phyloP scores from a whole-genome alignment of 176 grass and related monocot genomes.

The Urochloa ruziziensis region DNA sequence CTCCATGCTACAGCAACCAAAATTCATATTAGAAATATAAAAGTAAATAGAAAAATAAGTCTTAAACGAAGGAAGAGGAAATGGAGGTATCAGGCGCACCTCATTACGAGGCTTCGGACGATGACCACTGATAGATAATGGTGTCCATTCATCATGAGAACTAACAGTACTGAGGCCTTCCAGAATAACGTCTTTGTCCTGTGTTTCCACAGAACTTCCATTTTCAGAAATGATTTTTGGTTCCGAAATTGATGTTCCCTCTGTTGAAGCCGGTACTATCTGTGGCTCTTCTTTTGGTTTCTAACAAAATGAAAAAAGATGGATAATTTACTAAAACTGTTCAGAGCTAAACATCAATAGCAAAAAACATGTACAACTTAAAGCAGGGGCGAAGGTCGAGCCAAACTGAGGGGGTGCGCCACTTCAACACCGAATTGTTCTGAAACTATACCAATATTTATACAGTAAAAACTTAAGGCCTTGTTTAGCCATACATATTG shows the following conservation, averaged over 20 bases:
- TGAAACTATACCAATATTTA: too few relatives aligned
- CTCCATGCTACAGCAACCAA: constrained; percentile 78
- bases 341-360: neutral
- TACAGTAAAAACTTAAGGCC: too few relatives aligned
- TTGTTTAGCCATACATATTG: too few relatives aligned
- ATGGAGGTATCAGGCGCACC: constrained; percentile 41
- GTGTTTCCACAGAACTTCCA: constrained; percentile 57
- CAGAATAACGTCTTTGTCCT: constrained; percentile 92
- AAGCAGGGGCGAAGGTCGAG: too few relatives aligned
- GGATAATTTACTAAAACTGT: constrained; percentile 3
- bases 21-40: constrained; percentile 32
- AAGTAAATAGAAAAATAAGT: constrained; percentile 19
- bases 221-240: constrained; percentile 94
- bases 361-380: too few relatives aligned
- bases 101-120: constrained; percentile 82
- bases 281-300: constrained; percentile 59
- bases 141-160: constrained; percentile 81
- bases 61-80: neutral
- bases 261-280: constrained; percentile 44
- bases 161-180: constrained; percentile 78
- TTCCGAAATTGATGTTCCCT: constrained; percentile 67
- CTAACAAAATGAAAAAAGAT: constrained; percentile 36
- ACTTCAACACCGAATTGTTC: too few relatives aligned
- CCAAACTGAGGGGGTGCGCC: too few relatives aligned
- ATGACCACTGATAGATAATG: constrained; percentile 63